Percentiles rank a stretch among this genome's conserved stretches.
Evolutionary conservation across 2,329 filamentous ascomycete genomes (phyloP).

Genomic region (Akanthomyces muscarius): DNA sequence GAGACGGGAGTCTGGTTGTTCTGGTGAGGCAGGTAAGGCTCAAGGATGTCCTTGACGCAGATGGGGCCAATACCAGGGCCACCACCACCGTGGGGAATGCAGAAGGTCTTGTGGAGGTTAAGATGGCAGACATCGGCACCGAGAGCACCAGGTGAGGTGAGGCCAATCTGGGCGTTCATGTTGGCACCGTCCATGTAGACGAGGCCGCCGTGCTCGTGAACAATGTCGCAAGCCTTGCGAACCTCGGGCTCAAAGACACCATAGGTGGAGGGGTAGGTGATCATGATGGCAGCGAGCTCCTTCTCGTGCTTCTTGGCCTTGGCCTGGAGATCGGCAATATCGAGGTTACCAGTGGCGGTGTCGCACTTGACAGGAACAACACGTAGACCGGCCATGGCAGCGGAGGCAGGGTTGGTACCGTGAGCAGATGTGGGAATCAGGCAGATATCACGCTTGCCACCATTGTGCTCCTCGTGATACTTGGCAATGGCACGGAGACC

Average conservation of each 20-base stretch:
- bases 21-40: conserved; percentile 65
- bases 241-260: conserved; percentile 91
- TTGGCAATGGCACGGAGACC: conserved; percentile 84
- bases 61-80: conserved; percentile 93
- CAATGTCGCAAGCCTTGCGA: conserved; percentile 78
- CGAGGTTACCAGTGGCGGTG: conserved; percentile 79
- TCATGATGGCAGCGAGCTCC: conserved; percentile 88
- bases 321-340: conserved; percentile 76
- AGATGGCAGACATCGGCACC: conserved; percentile 95
- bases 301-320: conserved; percentile 88
- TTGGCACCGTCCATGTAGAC: conserved; percentile 99
- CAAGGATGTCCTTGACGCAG: conserved; percentile 79
- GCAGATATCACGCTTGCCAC: conserved; percentile 80
- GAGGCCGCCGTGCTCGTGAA: conserved; percentile 83
- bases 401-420: conserved; percentile 92
- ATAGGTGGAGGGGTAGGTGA: conserved; percentile 93
- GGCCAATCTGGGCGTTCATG: conserved; percentile 96
- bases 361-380: conserved; percentile 93
- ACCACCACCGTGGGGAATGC: conserved; percentile 92
- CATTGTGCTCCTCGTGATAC: conserved; percentile 66
- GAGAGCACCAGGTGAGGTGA: conserved; percentile 92
- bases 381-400: conserved; percentile 92
- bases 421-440: conserved; percentile 93
- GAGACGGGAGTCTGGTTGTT: conserved; percentile 49
- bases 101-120: conserved; percentile 98